Evolutionary conservation across 495 filamentous ascomycete species (phyloP).

Genomic region (Parathielavia appendiculata): DNA sequence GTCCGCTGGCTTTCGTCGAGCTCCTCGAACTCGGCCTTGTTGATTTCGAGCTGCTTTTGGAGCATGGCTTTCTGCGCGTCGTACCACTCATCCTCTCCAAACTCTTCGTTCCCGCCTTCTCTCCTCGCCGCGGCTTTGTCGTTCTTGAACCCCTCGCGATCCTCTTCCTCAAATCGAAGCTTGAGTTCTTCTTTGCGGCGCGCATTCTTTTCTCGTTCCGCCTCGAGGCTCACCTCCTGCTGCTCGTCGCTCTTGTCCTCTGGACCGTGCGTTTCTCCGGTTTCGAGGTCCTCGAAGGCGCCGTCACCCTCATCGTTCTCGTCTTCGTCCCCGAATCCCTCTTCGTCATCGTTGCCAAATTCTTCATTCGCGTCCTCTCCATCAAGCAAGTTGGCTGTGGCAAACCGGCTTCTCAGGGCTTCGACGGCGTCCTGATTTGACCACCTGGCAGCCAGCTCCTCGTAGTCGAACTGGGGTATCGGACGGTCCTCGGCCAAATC

Average conservation of each 20-base stretch:
- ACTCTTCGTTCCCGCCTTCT: slow-evolving; percentile 59
- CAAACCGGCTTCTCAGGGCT: slow-evolving; percentile 65
- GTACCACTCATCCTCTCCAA: slow-evolving; percentile 98
- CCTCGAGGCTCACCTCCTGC: slow-evolving; percentile 40
- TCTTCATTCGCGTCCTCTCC: slow-evolving; percentile 48
- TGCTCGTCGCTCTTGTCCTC: slow-evolving; percentile 31
- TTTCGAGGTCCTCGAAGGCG: slow-evolving; percentile 84
- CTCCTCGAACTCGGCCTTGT: slow-evolving; percentile 81
- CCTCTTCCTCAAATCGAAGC: slow-evolving; percentile 93
- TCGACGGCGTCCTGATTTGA: slow-evolving; percentile 71
- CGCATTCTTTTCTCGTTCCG: slow-evolving; percentile 86
- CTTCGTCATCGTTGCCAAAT: slow-evolving; percentile 55
- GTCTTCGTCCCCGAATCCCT: slow-evolving; percentile 67
- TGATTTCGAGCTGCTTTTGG: slow-evolving; percentile 91
- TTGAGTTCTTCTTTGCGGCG: slow-evolving; percentile 89
- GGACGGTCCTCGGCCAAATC: slow-evolving; percentile 64
- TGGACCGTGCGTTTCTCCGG: slow-evolving; percentile 54
- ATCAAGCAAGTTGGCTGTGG: slow-evolving; percentile 56
- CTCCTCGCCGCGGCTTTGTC: slow-evolving; percentile 66
- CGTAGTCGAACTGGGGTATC: slow-evolving; percentile 75
- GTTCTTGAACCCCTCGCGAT: slow-evolving; percentile 86
- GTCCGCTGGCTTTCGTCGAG: slow-evolving; percentile 76
- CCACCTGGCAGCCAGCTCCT: slow-evolving; percentile 79
- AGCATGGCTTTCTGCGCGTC: slow-evolving; percentile 91
- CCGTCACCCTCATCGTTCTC: slow-evolving; percentile 72